Base-by-base conservation (phyloP, 306 rosid species). In the Ochetophila trinervis region DNA sequence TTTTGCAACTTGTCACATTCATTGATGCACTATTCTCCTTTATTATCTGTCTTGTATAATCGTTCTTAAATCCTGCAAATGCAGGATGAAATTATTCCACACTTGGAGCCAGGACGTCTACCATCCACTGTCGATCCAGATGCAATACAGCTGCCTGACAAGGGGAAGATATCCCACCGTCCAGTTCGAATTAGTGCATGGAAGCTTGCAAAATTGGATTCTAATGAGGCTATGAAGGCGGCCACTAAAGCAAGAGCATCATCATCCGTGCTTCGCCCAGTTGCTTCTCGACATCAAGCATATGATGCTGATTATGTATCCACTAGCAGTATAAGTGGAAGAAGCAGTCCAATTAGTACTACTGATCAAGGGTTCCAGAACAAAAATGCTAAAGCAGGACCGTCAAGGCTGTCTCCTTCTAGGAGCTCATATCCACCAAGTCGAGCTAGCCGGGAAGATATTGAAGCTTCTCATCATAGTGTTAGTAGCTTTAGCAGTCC, bases 61-160 rank as follows among this genome's bases (percentile, higher is more conserved):
- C 27, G 18, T 53, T 64, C 54, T 48, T 65, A 66, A 66, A 27
- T 34, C 57, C 59, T 70, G 42, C 66, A 79, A 49, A 59, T 62
- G 63, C 87, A 86, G 93, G 96, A 89, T 63, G 96, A 89, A 80
- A 80, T 89, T 62, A 81, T 89, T 70, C 96, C 90, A 62, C 96
- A 89, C 68, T 75, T 89, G 91, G 91, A 83, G 76, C 88, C 96
- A 11, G 93, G 96, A 35, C 84, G 87, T 48, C 76, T 84, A 35
- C 96, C 96, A 34, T 89, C 96, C 36, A 89, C 96, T 17, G 85
- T 89, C 72, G 96, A 89, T 77, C 96, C 96, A 56, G 96, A 89
- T 75, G 84, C 87, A 15, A 51, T 84, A 56, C 85, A 79, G 61
- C 79, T 61, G 44, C 75, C 76, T 69, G 96, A 84, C 49, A 82